A percentile compares a stretch with the other conserved stretches of the same genome.
Conservation (phyloP, 2,329 filamentous ascomycete species). For the Penicillium paneum region DNA sequence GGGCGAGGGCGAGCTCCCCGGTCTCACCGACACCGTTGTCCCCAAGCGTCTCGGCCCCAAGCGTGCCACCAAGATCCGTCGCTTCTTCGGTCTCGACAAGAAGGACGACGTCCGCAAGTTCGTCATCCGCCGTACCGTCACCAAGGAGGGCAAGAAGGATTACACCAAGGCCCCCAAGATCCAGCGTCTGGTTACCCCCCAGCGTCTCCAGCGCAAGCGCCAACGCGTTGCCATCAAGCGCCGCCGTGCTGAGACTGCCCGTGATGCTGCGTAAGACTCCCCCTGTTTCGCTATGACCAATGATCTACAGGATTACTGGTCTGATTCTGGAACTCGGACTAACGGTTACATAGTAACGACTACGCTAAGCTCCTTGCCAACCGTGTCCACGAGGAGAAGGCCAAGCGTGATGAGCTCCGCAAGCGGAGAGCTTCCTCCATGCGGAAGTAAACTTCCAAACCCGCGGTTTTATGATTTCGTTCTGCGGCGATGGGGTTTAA, state of each 20-base stretch:
- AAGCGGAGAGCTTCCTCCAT: slow-evolving; percentile 97
- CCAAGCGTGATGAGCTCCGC: slow-evolving; percentile 86
- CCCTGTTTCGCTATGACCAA: neutral
- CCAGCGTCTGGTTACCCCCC: slow-evolving; percentile 98
- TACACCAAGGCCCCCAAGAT: slow-evolving; percentile 99
- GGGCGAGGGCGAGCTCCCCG: slow-evolving; percentile 89
- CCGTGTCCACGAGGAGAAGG: slow-evolving; percentile 95
- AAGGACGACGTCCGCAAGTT: slow-evolving; percentile 99
- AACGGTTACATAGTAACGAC: slow-evolving; percentile 66
- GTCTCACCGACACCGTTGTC: slow-evolving; percentile 95
- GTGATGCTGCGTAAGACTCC: slow-evolving; percentile 92
- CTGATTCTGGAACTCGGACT: slow-evolving; percentile 35
- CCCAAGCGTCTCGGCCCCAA: slow-evolving; percentile 99
- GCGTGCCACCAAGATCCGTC: slow-evolving; percentile 99
- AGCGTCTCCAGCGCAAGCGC: slow-evolving; percentile 99
- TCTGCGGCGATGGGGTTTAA: slow-evolving; percentile 32
- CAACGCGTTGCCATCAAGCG: slow-evolving; percentile 98
- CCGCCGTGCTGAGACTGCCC: slow-evolving; percentile 92
- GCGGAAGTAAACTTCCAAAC: slow-evolving; percentile 65
- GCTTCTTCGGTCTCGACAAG: slow-evolving; percentile 99
- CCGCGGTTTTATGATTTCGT: slow-evolving; percentile 30
- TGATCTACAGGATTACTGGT: neutral
- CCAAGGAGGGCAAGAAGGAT: slow-evolving; percentile 92
- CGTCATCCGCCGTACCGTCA: slow-evolving; percentile 97
- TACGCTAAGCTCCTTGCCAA: slow-evolving; percentile 94